Base-by-base conservation (phyloP, 2,329 filamentous ascomycete genomes). In the Verticillium albo-atrum region DNA sequence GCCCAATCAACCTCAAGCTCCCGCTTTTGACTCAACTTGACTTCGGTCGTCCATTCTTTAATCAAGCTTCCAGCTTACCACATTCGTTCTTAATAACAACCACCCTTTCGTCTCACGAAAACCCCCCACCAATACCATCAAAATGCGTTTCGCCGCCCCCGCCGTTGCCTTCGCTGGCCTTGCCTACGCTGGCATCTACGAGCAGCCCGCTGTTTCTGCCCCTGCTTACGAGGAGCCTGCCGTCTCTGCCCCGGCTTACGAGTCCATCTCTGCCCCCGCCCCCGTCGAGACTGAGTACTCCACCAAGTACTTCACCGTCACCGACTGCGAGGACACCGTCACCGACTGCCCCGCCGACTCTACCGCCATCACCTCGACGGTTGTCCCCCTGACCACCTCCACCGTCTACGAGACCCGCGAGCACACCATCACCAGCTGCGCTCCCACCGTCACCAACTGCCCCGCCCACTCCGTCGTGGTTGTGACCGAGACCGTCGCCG, bases 391-490 rank as follows among this genome's bases (percentile, higher is more conserved):
- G 58, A 77, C 74, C 59, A 77, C 77, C 65, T 74, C 72, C 57
- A 80, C 83, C 71, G 77, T 83, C 76, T 86, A 81, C 79, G 72
- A 77, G 72, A 86, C 84, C 69, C 75, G 81, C 72, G 74, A 83
- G 69, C 74, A 83, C 67, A 88, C 85, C 75, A 77, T 88, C 80
- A 87, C 82, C 71, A 80, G 79, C 62, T 88, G 85, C 79, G 79
- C 74, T 60, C 76, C 84, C 55, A 79, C 79, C 62, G 84, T 88
- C 69, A 81, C 83, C 72, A 70, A 89, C 84, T 89, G 87, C 82
- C 82, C 81, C 59, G 77, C 74, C 62, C 65, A 70, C 65, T 73
- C 71, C 56, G 78, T 74, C 67, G 65, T 66, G 58, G 70, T 75
- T 62, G 66, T 71, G 64, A 75, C 73, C 63, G 68, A 75, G 64